Base-by-base conservation (phyloP, 164 flowering plant species). In the Vitis amurensis region DNA sequence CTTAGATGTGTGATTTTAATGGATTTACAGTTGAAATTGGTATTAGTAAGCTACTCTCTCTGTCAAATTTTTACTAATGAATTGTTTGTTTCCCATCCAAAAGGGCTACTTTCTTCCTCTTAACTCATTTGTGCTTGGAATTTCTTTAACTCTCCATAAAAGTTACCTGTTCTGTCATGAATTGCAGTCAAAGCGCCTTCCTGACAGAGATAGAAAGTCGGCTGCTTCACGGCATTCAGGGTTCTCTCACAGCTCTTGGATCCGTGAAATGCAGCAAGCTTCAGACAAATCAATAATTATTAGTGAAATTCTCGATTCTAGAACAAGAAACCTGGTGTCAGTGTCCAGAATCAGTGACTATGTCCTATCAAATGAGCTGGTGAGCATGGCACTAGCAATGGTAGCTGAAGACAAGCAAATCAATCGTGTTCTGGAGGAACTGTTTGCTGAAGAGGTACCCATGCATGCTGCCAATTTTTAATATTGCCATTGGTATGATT, bases 321-420 rank as follows among this genome's bases (percentile, higher is more conserved):
- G 98, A 81, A 93, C 97, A 23, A 87, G 92, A 76, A 93, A 93
- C 73, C 83, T 91, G 63, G 95, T 93, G 0, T 93, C 98, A 7
- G 98, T 93, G 3, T 88, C 95, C 56, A 90, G 95, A 79, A 91
- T 93, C 71, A 91, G 98, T 78, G 98, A 93, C 77, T 93, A 93
- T 73, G 97, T 93, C 72, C 84, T 93, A 56, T 93, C 98, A 59
- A 91, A 91, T 87, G 97, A 93, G 79, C 78, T 93, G 63, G 97
- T 93, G 19, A 93, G 98, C 72, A 93, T 93, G 98, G 98, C 98
- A 53, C 82, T 93, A 19, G 97, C 98, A 19, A 88, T 91, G 97
- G 98, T 91, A 50, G 94, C 98, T 61, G 97, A 93, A 81, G 98
- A 93, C 86, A 91, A 91, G 74, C 94, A 93, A 77, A 91, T 93